Percentiles rank a stretch among this genome's conserved stretches.
These are phyloP conservation scores for Talaromyces stipitatus DNA, from an alignment of 495 filamentous ascomycete genomes.

Conservation along the genomic window DNA sequence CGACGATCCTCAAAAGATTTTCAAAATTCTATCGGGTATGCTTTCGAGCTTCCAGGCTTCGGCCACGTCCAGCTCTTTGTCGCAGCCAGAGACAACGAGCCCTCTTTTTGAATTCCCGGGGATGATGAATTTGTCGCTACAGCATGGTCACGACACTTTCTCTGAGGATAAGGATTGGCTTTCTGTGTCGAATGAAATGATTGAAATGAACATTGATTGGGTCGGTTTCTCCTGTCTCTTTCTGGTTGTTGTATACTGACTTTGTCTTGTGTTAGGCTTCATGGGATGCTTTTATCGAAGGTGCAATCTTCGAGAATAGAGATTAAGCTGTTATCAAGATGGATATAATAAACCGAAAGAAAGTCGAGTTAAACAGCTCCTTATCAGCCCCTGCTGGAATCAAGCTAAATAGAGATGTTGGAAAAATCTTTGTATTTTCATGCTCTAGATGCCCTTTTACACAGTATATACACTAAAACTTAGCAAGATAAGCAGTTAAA, in stretches of 20 bases:
- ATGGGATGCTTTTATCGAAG: constrained; percentile 7
- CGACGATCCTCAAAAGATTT: not conserved
- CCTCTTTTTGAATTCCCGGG: not conserved
- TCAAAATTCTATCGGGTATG: not conserved
- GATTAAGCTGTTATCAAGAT: not conserved
- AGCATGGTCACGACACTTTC: not conserved
- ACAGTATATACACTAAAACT: not conserved
- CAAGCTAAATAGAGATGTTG: too few species aligned
- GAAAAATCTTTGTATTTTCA: not conserved
- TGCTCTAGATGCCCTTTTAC: not conserved
- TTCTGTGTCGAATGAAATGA: not conserved
- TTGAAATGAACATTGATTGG: constrained; percentile 6
- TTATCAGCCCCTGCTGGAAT: too few species aligned
- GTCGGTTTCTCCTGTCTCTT: not conserved
- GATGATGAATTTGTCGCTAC: not conserved
- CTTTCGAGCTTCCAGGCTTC: not conserved
- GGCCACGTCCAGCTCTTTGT: not conserved
- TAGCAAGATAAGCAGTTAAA: not conserved
- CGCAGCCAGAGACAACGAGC: not conserved
- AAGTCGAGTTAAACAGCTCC: too few species aligned
- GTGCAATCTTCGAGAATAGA: not conserved
- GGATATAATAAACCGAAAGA: too few species aligned
- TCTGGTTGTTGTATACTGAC: not conserved
- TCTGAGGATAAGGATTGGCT: not conserved
- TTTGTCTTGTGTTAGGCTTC: not conserved